phyloP scores from a whole-genome alignment of 805 yeast genomes.

The Ogataea nonfermentans region DNA sequence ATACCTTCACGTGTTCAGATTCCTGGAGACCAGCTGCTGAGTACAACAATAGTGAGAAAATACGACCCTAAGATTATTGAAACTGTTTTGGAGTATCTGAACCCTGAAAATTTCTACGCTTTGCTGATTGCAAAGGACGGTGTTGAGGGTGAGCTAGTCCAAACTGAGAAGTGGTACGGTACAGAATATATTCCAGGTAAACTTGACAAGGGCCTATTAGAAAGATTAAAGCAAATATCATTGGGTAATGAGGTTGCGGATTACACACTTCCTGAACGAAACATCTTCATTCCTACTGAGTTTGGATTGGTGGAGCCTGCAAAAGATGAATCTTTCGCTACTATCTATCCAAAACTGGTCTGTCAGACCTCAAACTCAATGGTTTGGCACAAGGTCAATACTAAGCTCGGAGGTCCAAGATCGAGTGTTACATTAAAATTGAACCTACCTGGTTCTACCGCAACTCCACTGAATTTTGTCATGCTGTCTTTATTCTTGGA shows the following conservation, averaged over 20 bases:
- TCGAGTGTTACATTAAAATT: conserved; percentile 66
- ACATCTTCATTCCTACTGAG: conserved; percentile 78
- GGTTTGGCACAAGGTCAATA: conserved; percentile 90
- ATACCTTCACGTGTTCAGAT: conserved; percentile 33
- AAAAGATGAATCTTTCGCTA: conserved; percentile 33
- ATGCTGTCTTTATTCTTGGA: conserved; percentile 64
- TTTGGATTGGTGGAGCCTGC: conserved; percentile 55
- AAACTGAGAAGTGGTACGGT: conserved; percentile 84
- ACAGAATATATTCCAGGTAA: conserved; percentile 63
- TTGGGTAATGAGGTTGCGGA: conserved; percentile 38
- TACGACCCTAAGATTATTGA: conserved; percentile 56
- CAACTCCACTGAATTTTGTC: conserved; percentile 57
- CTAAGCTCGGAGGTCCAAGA: conserved; percentile 84
- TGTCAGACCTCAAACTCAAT: conserved; percentile 49
- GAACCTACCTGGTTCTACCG: conserved; percentile 60
- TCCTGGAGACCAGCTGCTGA: conserved; percentile 65
- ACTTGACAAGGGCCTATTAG: conserved; percentile 40
- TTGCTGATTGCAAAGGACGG: conserved; percentile 49
- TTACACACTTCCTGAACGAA: conserved; percentile 57
- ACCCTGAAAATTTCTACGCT: conserved; percentile 58
- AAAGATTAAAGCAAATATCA: conserved; percentile 33
- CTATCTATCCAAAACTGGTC: conserved; percentile 58
- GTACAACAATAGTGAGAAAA: conserved; percentile 50
- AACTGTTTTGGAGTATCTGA: conserved; percentile 48
- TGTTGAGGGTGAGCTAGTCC: conserved; percentile 45